Evolutionary conservation across 2,329 filamentous ascomycete genomes (phyloP).

Genomic region (Nemania sp.): DNA sequence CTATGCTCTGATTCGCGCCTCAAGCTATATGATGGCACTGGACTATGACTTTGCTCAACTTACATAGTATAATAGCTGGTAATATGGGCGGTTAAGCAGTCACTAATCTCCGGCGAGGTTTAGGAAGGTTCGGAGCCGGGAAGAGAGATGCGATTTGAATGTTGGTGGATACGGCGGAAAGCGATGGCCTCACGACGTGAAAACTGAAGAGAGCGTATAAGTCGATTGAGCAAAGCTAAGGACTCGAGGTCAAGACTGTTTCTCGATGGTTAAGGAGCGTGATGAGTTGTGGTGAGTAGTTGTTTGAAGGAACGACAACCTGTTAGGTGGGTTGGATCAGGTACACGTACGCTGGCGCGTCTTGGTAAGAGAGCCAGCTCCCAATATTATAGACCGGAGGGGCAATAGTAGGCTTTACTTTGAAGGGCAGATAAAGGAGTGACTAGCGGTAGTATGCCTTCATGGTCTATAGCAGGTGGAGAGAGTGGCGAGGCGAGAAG

Average conservation of each 20-base stretch:
- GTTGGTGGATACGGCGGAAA: constrained; percentile 42
- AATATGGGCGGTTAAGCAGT: constrained; percentile 49
- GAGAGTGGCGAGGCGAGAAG: constrained; percentile 61
- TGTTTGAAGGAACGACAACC: constrained; percentile 57
- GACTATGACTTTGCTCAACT: constrained; percentile 53
- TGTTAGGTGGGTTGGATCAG: constrained; percentile 54
- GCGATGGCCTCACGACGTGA: constrained; percentile 56
- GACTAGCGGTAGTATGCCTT: constrained; percentile 58
- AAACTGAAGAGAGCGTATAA: constrained; percentile 53
- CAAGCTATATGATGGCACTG: constrained; percentile 55
- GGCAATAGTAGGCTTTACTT: constrained; percentile 56
- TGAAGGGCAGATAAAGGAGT: constrained; percentile 60
- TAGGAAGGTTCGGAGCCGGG: constrained; percentile 44
- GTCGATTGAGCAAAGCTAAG: constrained; percentile 38
- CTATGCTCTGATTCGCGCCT: constrained; percentile 45
- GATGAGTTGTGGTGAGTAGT: constrained; percentile 49
- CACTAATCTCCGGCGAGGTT: constrained; percentile 49
- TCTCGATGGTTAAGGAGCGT: constrained; percentile 54
- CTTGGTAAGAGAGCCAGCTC: constrained; percentile 68
- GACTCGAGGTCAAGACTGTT: constrained; percentile 34
- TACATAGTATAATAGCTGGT: constrained; percentile 55
- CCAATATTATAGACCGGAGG: constrained; percentile 61
- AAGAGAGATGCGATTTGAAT: constrained; percentile 53
- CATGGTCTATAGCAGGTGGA: constrained; percentile 52
- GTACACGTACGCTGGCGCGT: constrained; percentile 54